These are phyloP conservation scores for Thermoascus crustaceus DNA, from an alignment of 2,329 filamentous ascomycete species.

Conservation along the genomic window DNA sequence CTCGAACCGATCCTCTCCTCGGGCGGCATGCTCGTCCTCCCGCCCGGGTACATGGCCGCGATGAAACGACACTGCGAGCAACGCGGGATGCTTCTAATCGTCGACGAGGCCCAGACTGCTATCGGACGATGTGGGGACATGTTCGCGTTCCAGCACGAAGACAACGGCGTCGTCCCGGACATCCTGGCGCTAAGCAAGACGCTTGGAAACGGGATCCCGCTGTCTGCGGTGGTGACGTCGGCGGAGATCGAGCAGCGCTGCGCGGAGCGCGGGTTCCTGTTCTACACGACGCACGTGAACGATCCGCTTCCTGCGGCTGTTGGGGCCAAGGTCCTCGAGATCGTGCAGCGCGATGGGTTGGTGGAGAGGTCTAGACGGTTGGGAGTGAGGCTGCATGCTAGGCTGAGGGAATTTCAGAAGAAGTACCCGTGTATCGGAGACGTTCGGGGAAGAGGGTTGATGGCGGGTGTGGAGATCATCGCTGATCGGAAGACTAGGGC, in stretches of 20 bases:
- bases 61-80: conserved; percentile 48
- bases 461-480: conserved; percentile 40
- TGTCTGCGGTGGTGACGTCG: conserved; percentile 51
- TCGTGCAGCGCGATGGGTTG: conserved; percentile 50
- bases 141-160: conserved; percentile 49
- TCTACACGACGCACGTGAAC: conserved; percentile 56
- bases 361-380: conserved; percentile 38
- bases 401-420: conserved; percentile 38
- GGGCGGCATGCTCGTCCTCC: conserved; percentile 53
- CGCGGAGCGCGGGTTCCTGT: conserved; percentile 45
- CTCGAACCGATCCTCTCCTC: conserved; percentile 53
- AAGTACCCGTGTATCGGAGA: conserved; percentile 56
- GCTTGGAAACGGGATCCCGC: conserved; percentile 51
- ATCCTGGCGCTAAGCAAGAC: conserved; percentile 56
- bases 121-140: conserved; percentile 50
- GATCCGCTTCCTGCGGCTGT: conserved; percentile 54
- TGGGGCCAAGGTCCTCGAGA: conserved; percentile 54
- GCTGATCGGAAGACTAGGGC: conserved; percentile 32
- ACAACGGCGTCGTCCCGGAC: conserved; percentile 46
- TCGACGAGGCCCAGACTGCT: conserved; percentile 55
- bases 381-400: conserved; percentile 41
- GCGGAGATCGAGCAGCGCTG: conserved; percentile 45
- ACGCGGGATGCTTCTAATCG: conserved; percentile 50
- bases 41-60: conserved; percentile 49
- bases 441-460: conserved; percentile 51